A percentile compares a stretch with the other conserved stretches of the same genome.
Evolutionary conservation across 208 protist species (phyloP).

Genomic region (Crithidia sp.): DNA sequence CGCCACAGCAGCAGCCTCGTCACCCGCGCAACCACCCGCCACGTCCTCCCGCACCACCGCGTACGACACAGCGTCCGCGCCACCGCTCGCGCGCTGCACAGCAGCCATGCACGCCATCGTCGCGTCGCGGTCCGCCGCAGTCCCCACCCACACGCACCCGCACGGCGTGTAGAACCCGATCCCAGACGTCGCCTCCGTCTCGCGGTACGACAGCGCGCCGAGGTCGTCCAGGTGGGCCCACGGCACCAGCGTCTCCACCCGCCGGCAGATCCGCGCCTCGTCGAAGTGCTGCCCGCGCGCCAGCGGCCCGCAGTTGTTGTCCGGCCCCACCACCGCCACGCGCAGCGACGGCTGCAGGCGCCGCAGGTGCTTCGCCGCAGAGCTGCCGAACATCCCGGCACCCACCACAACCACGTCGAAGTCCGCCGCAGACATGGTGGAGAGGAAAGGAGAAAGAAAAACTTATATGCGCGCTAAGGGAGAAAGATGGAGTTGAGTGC

Average conservation of each 20-base stretch:
- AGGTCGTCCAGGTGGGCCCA: constrained; percentile 30
- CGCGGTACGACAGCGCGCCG: constrained; percentile 17
- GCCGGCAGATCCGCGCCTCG: constrained; percentile 33
- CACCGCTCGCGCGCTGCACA: constrained; percentile 11
- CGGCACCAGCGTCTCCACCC: constrained; percentile 19
- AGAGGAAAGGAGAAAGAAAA: background rate
- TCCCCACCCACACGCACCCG: constrained; percentile 24
- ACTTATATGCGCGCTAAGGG: background rate
- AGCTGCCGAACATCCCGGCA: constrained; percentile 35
- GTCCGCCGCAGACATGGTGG: background rate
- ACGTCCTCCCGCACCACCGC: constrained; percentile 19
- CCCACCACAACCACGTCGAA: constrained; percentile 35
- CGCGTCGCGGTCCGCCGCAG: constrained; percentile 2
- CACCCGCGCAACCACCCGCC: background rate
- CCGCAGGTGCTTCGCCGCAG: constrained; percentile 28
- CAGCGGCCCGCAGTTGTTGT: constrained; percentile 17
- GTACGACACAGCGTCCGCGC: background rate
- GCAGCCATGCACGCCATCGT: constrained; percentile 12
- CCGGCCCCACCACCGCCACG: constrained; percentile 24
- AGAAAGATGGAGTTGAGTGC: background rate
- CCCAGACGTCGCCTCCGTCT: constrained; percentile 27
- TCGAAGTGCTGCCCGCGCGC: constrained; percentile 40
- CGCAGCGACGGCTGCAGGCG: constrained; percentile 16
- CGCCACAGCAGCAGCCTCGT: constrained; percentile 5
- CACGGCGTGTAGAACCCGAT: constrained; percentile 30